Conservation (phyloP, 139 green algal genomes). For the Coelastrella sp. region DNA sequence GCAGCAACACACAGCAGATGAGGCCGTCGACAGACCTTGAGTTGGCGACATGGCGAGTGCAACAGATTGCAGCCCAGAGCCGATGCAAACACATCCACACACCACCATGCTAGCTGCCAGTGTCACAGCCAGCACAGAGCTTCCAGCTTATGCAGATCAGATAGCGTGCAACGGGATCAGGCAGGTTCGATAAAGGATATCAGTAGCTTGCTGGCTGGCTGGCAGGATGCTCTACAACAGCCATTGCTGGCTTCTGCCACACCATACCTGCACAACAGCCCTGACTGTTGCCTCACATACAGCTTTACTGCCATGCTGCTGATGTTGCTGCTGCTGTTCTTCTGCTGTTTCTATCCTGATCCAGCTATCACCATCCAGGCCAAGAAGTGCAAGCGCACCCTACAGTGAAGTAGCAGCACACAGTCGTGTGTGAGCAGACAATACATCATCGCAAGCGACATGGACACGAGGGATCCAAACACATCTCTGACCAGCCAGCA, state of each 20-base stretch:
- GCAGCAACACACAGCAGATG: constrained; percentile 51
- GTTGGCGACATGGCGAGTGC: not conserved
- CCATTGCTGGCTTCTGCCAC: not conserved
- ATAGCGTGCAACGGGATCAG: no score
- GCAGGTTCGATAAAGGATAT: no score
- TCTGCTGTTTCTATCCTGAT: constrained; percentile 63
- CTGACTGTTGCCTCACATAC: constrained; percentile 12
- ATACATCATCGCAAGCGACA: no score
- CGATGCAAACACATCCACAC: no score
- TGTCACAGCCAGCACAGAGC: no score
- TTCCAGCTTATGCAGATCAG: no score
- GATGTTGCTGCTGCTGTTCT: constrained; percentile 1
- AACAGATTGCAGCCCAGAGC: not conserved
- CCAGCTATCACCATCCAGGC: constrained; percentile 58
- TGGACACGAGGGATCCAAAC: no score
- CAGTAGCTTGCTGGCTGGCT: no score
- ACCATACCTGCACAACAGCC: constrained; percentile 39
- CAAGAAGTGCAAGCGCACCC: constrained; percentile 64
- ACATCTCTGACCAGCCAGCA: no score
- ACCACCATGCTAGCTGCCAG: no score
- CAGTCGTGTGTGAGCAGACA: no score
- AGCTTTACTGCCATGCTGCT: constrained; percentile 34
- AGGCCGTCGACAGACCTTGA: constrained; percentile 4
- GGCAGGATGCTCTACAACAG: no score
- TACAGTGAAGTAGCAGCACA: not conserved